These are phyloP conservation scores for Yamadazyma pseudoaaseri DNA, from an alignment of 1,139 yeast genomes.

Conservation along the genomic window DNA sequence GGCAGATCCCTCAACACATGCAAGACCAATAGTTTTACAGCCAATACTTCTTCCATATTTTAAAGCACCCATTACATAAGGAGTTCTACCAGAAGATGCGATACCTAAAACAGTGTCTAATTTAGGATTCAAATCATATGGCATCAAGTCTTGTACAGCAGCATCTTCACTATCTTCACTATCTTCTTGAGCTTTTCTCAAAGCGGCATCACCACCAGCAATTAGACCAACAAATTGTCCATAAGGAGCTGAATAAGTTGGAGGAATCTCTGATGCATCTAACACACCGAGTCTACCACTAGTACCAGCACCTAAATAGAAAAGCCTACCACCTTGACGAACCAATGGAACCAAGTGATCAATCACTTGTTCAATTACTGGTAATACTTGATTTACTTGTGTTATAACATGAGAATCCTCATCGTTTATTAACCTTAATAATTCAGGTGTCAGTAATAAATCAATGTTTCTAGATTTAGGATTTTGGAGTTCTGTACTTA, in stretches of 20 bases:
- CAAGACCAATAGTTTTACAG: constrained; percentile 9
- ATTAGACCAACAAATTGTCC: constrained; percentile 24
- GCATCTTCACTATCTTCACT: constrained; percentile 20
- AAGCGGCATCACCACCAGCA: constrained; percentile 27
- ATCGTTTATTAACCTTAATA: constrained; percentile 19
- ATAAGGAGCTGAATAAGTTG: constrained; percentile 24
- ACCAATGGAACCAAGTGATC: constrained; percentile 22
- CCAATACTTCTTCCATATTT: constrained; percentile 7
- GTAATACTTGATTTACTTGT: constrained; percentile 13
- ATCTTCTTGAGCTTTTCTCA: constrained; percentile 23
- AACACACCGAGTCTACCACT: constrained; percentile 23
- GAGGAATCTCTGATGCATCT: constrained; percentile 28
- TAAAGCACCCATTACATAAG: constrained; percentile 10
- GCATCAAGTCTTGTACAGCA: constrained; percentile 7
- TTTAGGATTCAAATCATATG: constrained; percentile 6
- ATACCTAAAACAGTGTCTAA: constrained; percentile 10
- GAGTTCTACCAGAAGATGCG: constrained; percentile 12
- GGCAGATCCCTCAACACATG: constrained; percentile 8
- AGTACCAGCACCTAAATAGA: constrained; percentile 27
- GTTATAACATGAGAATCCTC: constrained; percentile 18
- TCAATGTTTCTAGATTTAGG: constrained; percentile 6
- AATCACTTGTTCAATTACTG: constrained; percentile 18
- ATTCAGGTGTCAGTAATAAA: constrained; percentile 9
- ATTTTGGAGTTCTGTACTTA: constrained; percentile 8
- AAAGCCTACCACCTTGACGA: constrained; percentile 19